phyloP scores from a whole-genome alignment of 23 red algal genomes.

The Gracilaria caudata region DNA sequence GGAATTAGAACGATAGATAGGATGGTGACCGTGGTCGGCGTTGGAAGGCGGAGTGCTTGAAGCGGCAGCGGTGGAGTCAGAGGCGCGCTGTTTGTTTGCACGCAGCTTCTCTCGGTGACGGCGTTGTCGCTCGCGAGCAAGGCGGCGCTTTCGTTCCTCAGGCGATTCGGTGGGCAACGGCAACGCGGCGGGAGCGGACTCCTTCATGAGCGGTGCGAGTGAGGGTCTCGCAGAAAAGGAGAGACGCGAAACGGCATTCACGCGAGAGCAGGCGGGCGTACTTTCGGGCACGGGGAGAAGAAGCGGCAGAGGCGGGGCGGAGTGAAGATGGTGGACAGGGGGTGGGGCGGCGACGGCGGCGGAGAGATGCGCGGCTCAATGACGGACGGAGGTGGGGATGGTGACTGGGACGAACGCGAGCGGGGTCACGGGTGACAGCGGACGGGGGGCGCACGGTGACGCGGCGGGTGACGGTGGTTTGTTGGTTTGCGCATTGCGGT shows the following conservation, averaged over 20 bases:
- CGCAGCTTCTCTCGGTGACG: conserved; percentile 40
- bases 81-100: background rate
- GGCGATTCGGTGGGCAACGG: conserved; percentile 29
- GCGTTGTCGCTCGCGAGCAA: conserved; percentile 64
- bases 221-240: background rate
- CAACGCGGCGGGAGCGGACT: background rate
- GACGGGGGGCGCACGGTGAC: background rate
- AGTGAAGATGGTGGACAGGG: background rate
- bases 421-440: background rate
- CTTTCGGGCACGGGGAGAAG: background rate
- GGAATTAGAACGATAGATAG: background rate
- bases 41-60: background rate
- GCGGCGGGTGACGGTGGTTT: background rate
- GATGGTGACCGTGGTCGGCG: background rate
- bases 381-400: conserved; percentile 5
- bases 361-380: background rate
- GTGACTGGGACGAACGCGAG: background rate
- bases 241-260: background rate
- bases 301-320: background rate
- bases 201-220: conserved; percentile 14
- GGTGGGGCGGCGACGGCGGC: background rate
- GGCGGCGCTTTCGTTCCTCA: conserved; percentile 57
- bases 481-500: background rate
- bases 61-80: background rate
- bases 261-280: background rate